Evolutionary conservation across 2,329 filamentous ascomycete species (phyloP).

Genomic region (Amauroascus verrucosus): DNA sequence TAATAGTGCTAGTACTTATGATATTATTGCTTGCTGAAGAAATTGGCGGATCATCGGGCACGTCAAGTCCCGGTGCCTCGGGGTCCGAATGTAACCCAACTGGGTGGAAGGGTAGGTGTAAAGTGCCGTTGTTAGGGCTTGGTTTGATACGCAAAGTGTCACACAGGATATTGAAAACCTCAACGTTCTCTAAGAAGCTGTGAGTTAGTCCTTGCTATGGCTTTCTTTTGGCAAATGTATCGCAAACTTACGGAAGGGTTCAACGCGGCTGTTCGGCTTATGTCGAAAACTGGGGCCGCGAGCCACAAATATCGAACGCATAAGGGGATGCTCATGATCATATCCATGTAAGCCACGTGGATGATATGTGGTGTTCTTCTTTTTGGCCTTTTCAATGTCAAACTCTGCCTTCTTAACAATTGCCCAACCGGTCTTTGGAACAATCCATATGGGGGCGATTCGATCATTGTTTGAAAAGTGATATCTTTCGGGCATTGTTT

Average conservation of each 20-base stretch:
- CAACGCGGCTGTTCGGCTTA: conserved; percentile 64
- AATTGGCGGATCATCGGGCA: conserved; percentile 26
- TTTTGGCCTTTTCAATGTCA: conserved; percentile 56
- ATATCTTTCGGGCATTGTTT: conserved; percentile 83
- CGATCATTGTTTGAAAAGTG: conserved; percentile 81
- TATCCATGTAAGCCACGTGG: conserved; percentile 87
- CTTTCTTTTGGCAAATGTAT: no score
- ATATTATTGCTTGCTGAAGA: neutral
- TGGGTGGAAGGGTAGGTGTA: conserved; percentile 43
- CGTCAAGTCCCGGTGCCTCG: conserved; percentile 24
- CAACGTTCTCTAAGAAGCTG: conserved; percentile 62
- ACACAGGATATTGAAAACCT: conserved; percentile 91
- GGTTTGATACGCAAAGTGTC: conserved; percentile 69
- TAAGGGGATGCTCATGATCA: conserved; percentile 85
- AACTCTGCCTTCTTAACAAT: conserved; percentile 75
- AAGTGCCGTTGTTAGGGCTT: conserved; percentile 75
- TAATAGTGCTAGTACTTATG: neutral
- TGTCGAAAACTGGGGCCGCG: conserved; percentile 88
- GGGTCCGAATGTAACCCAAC: conserved; percentile 38
- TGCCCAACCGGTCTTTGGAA: conserved; percentile 87
- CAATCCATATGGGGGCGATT: conserved; percentile 89
- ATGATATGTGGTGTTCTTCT: conserved; percentile 58
- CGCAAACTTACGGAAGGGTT: conserved; percentile 70
- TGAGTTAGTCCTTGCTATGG: conserved; percentile 7
- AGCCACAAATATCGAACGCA: conserved; percentile 92